Evolutionary conservation across 805 yeast species (phyloP).

Genomic region (Candida pini): DNA sequence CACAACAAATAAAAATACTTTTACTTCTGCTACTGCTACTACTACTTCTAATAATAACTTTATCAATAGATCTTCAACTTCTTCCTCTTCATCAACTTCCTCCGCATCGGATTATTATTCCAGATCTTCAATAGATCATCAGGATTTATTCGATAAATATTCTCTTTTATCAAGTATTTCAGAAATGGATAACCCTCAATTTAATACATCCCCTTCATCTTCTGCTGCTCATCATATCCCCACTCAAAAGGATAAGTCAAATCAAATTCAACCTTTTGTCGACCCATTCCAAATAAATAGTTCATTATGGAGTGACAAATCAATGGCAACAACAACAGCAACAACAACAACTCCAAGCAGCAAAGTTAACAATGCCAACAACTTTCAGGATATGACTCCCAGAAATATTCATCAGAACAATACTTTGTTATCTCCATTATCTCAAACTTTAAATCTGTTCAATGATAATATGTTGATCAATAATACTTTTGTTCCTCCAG

Average conservation of each 20-base stretch:
- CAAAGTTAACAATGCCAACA: background rate
- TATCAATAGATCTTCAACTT: background rate
- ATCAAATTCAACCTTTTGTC: too few species aligned
- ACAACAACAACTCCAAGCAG: background rate
- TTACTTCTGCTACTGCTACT: background rate
- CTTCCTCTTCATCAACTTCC: background rate
- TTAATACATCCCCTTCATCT: too few species aligned
- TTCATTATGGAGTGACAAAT: too few species aligned
- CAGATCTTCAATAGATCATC: too few species aligned
- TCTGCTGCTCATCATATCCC: too few species aligned
- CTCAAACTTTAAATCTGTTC: conserved; percentile 12
- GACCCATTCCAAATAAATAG: too few species aligned
- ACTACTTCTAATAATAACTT: background rate
- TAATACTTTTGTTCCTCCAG: conserved; percentile 2
- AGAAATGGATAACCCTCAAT: too few species aligned
- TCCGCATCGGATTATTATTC: too few species aligned
- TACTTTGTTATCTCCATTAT: conserved; percentile 14
- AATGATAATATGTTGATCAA: conserved; percentile 2
- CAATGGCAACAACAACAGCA: background rate
- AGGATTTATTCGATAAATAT: too few species aligned
- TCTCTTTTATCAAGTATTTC: too few species aligned
- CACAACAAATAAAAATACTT: background rate
- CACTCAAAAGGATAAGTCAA: too few species aligned
- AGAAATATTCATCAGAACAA: conserved; percentile 6
- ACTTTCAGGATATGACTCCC: background rate